A percentile compares a stretch with the other conserved stretches of the same genome.
Evolutionary conservation across 768 basidiomycete species (phyloP).

Genomic region (Phanerochaete sordida): DNA sequence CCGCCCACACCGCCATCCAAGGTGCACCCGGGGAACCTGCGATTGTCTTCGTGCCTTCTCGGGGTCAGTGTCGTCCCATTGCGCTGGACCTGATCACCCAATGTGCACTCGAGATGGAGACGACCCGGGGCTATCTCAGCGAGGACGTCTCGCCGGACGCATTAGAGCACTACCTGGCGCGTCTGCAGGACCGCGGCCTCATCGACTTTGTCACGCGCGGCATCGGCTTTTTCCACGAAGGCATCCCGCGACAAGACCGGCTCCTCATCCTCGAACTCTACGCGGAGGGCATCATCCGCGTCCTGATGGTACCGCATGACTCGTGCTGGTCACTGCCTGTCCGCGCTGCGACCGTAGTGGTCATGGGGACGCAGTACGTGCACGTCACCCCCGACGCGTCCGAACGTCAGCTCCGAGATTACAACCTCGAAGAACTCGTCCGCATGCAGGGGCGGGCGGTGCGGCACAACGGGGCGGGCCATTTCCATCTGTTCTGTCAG

Average conservation of each 20-base stretch:
- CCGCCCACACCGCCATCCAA: constrained; percentile 74
- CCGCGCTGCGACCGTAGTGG: constrained; percentile 74
- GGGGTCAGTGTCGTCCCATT: constrained; percentile 65
- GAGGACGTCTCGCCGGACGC: constrained; percentile 43
- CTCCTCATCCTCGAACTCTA: constrained; percentile 77
- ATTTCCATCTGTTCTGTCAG: constrained; percentile 88
- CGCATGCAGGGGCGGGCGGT: constrained; percentile 91
- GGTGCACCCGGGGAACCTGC: constrained; percentile 44
- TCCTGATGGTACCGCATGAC: constrained; percentile 80
- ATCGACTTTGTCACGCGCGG: constrained; percentile 79
- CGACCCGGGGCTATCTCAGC: constrained; percentile 65
- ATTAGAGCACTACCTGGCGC: constrained; percentile 54
- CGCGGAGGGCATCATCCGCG: constrained; percentile 71
- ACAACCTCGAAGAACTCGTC: constrained; percentile 75
- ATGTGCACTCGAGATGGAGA: constrained; percentile 72
- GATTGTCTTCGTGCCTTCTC: constrained; percentile 88
- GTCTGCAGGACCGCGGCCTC: constrained; percentile 60
- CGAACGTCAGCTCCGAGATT: constrained; percentile 75
- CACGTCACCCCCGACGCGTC: constrained; percentile 41
- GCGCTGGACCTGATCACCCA: constrained; percentile 87
- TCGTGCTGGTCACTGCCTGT: constrained; percentile 89
- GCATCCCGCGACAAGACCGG: constrained; percentile 63
- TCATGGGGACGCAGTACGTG: constrained; percentile 91
- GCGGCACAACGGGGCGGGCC: constrained; percentile 46
- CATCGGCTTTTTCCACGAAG: constrained; percentile 83